Evolutionary conservation across 2,329 filamentous ascomycete species (phyloP).

Genomic region (Alternaria sp.): DNA sequence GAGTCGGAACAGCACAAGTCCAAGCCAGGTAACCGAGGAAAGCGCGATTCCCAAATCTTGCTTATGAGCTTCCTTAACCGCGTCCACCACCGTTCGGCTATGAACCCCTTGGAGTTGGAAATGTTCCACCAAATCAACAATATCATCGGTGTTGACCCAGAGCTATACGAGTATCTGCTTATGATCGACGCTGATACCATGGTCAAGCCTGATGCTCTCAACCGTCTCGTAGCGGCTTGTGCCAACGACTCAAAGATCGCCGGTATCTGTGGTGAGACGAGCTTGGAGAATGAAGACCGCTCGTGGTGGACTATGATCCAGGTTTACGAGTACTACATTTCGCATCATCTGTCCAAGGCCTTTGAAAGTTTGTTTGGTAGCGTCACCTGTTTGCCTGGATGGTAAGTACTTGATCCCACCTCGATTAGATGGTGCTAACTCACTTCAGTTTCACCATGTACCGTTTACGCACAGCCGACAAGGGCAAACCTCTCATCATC

Average conservation of each 20-base stretch:
- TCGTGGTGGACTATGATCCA: constrained; percentile 99
- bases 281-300: constrained; percentile 91
- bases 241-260: constrained; percentile 95
- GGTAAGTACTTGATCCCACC: constrained; percentile 69
- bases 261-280: constrained; percentile 97
- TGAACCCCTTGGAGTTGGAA: constrained; percentile 95
- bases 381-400: constrained; percentile 98
- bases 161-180: constrained; percentile 94
- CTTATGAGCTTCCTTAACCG: constrained; percentile 98
- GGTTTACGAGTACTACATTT: constrained; percentile 99
- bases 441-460: constrained; percentile 94
- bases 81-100: constrained; percentile 90
- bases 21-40: constrained; percentile 97
- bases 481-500: constrained; percentile 93
- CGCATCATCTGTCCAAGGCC: constrained; percentile 94
- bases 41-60: constrained; percentile 96
- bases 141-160: constrained; percentile 96
- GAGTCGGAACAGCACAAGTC: constrained; percentile 90
- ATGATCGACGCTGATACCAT: constrained; percentile 99
- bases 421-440: constrained; percentile 24
- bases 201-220: constrained; percentile 90
- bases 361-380: constrained; percentile 98
- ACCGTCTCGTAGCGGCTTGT: constrained; percentile 90
- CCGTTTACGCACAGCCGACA: constrained; percentile 90
- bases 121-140: constrained; percentile 99